Conservation (phyloP, 805 yeast genomes). For the Saturnispora besseyi region DNA sequence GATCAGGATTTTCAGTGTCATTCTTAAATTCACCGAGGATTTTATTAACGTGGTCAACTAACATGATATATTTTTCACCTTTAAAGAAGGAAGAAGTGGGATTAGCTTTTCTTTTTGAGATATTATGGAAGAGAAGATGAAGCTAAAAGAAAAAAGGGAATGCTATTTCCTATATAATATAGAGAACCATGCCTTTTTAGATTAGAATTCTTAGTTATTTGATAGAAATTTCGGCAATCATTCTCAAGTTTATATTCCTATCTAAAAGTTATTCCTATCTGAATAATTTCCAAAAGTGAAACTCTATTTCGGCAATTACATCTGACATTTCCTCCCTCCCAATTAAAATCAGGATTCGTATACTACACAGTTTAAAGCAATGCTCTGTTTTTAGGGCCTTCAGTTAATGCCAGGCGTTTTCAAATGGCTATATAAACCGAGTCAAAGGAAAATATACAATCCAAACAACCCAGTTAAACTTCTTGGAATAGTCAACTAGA, state of each 20-base stretch:
- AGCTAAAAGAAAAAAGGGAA: not conserved
- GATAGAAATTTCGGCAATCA: not conserved
- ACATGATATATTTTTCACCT: not conserved
- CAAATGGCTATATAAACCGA: too few relatives aligned
- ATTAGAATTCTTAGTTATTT: not conserved
- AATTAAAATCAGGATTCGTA: not conserved
- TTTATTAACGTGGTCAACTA: not conserved
- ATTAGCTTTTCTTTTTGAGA: too few relatives aligned
- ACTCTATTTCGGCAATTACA: not conserved
- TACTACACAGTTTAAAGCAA: not conserved
- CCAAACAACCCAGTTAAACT: too few relatives aligned
- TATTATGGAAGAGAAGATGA: not conserved
- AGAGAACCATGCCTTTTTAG: not conserved
- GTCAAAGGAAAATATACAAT: too few relatives aligned
- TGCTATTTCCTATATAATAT: not conserved
- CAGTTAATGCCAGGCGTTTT: too few relatives aligned
- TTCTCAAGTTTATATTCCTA: not conserved
- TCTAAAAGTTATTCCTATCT: not conserved
- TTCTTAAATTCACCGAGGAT: not conserved
- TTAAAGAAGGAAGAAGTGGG: too few relatives aligned
- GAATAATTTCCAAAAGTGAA: not conserved
- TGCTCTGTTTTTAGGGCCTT: too few relatives aligned
- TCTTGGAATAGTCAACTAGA: too few relatives aligned
- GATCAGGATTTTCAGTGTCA: conserved; percentile 5
- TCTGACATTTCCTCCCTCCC: too few relatives aligned